phyloP scores from a whole-genome alignment of 108 stramenopile species.

The Cyclotella choctawhatcheeana region DNA sequence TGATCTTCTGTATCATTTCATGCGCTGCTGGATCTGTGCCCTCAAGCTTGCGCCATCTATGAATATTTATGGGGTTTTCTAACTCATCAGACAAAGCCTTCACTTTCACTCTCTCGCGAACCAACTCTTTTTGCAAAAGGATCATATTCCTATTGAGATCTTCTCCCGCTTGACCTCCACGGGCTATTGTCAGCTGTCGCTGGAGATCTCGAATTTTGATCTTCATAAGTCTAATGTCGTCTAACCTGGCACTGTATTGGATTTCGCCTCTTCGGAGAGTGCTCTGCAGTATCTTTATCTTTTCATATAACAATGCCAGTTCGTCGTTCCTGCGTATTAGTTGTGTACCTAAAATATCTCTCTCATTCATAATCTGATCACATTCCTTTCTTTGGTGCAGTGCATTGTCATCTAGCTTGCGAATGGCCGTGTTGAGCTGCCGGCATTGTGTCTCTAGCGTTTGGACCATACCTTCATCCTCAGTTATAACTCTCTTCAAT shows the following conservation, averaged over 20 bases:
- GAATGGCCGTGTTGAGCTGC: slow-evolving; percentile 64
- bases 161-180: slow-evolving; percentile 48
- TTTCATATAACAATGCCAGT: slow-evolving; percentile 84
- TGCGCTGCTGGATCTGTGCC: slow-evolving; percentile 82
- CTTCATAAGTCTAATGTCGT: slow-evolving; percentile 77
- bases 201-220: slow-evolving; percentile 72
- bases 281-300: slow-evolving; percentile 82
- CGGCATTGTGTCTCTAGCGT: slow-evolving; percentile 62
- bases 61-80: slow-evolving; percentile 91
- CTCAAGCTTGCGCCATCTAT: slow-evolving; percentile 88
- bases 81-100: slow-evolving; percentile 79
- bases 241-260: slow-evolving; percentile 63
- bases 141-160: slow-evolving; percentile 67
- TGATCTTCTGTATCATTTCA: slow-evolving; percentile 92
- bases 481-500: slow-evolving; percentile 50
- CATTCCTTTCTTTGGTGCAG: slow-evolving; percentile 72
- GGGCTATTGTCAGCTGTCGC: slow-evolving; percentile 64
- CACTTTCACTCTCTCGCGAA: slow-evolving; percentile 86
- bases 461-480: slow-evolving; percentile 65
- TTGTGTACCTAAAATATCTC: slow-evolving; percentile 90
- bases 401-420: slow-evolving; percentile 80
- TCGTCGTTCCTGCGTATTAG: slow-evolving; percentile 91
- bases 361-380: slow-evolving; percentile 80
- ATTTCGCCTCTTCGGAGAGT: slow-evolving; percentile 79
- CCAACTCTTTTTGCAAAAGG: slow-evolving; percentile 69